Percentiles rank a stretch among this genome's conserved stretches.
Evolutionary conservation across 176 grass and related monocot genomes (phyloP).

Genomic region (Themeda triandra): DNA sequence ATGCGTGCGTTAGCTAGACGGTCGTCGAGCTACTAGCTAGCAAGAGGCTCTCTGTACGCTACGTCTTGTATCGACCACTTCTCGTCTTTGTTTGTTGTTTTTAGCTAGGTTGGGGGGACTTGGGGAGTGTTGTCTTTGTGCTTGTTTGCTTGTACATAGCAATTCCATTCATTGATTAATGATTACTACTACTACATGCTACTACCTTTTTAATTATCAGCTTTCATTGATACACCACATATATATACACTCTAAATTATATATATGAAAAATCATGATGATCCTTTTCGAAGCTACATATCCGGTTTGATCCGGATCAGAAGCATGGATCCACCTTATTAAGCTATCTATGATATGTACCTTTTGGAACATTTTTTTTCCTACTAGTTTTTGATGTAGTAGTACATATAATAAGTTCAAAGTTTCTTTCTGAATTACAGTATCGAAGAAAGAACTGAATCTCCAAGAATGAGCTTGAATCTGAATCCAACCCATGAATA

Average conservation of each 20-base stretch:
- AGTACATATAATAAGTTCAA: not conserved
- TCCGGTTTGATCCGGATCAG: not conserved
- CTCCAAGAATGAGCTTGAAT: no score
- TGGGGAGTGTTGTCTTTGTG: not conserved
- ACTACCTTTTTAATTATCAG: not conserved
- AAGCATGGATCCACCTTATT: not conserved
- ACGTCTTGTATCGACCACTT: not conserved
- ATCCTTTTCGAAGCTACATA: not conserved
- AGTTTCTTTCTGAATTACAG: not conserved
- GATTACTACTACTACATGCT: not conserved
- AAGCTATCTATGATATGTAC: no score
- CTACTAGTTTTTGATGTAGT: not conserved
- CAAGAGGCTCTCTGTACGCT: not conserved
- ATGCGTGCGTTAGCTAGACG: not conserved
- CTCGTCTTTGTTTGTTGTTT: not conserved
- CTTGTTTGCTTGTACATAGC: not conserved
- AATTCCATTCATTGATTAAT: constrained; percentile 10
- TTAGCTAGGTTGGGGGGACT: not conserved
- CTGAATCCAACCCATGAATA: not conserved
- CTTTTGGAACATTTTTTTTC: not conserved
- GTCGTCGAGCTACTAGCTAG: not conserved
- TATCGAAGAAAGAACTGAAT: not conserved
- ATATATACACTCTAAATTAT: no score
- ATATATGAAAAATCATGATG: no score
- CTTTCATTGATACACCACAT: no score